Base-by-base conservation (phyloP, 1,284 basidiomycete genomes). In the Flammula alnicola region DNA sequence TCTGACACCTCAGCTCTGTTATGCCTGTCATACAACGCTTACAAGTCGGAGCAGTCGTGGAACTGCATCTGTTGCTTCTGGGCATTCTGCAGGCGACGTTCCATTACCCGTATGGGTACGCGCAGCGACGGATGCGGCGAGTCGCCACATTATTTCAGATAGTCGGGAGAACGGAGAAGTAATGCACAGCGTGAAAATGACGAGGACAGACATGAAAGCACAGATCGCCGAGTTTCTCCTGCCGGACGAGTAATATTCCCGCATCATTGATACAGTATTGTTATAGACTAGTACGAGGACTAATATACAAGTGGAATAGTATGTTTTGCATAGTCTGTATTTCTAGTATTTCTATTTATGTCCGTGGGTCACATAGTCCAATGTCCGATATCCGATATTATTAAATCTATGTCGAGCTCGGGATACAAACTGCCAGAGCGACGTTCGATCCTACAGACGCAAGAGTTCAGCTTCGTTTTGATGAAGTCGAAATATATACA, bases 1-100 rank as follows among this genome's bases (percentile, higher is more conserved):
- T 6, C 71, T 89, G 19, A 74, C 79, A 1, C 66, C 73, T 0
- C 61, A 72, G 25, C 73, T 93, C 1, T 93, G 90, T 62, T 92
- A 93, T 63, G 76, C 83, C 7, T 93, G 90, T 59, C 78, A 86
- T 51, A 86, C 88, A 4, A 84, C 80, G 0, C 69, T 91, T 32
- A 86, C 85, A 0, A 86, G 86, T 61, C 74, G 76, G 54, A 81
- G 77, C 56, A 83, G 76, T 59, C 76, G 80, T 14, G 68, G 72
- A 11, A 48, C 40, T 26, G 41, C 52, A 17, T 31, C 48, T 29
- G 49, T 55, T 38, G 31, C 54, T 26, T 27, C 43, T 16, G 57
- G 47, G 0, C 42, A 38, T 17, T 47, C 54, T 1, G 29, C 47
- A 14, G 35, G 46, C 4, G 51, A 59, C 7, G 49, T 69, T 17